Evolutionary conservation across 768 basidiomycete genomes (phyloP).

Genomic region (Bullera alba): DNA sequence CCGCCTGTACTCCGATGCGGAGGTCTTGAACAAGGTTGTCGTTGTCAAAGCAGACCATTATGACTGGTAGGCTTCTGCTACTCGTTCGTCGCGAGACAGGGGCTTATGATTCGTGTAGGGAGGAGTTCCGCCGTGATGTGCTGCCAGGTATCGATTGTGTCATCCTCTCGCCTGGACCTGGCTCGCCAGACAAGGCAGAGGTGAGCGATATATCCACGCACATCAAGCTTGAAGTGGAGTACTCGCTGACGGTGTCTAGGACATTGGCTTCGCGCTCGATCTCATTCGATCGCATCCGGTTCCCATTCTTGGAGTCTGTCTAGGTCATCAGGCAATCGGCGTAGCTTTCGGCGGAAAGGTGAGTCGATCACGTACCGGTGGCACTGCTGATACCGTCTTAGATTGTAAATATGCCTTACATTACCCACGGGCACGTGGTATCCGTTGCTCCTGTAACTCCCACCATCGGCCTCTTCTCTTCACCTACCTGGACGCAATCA

Average conservation of each 20-base stretch:
- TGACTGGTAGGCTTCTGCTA: conserved; percentile 22
- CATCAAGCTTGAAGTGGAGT: neutral
- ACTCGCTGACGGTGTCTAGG: conserved; percentile 17
- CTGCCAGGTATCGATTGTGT: conserved; percentile 45
- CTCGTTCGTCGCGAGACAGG: neutral
- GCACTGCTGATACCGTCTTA: conserved; percentile 4
- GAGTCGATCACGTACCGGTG: neutral
- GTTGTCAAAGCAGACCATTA: conserved; percentile 43
- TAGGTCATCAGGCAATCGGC: conserved; percentile 44
- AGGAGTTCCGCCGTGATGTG: conserved; percentile 25
- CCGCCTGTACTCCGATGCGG: conserved; percentile 30
- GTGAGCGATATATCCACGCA: conserved; percentile 17
- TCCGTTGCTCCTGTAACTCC: conserved; percentile 23
- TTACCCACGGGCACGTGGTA: conserved; percentile 45
- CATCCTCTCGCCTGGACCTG: conserved; percentile 47
- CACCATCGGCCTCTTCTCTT: conserved; percentile 21
- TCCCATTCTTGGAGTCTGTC: conserved; percentile 43
- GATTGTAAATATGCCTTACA: conserved; percentile 42
- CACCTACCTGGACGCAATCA: conserved; percentile 13
- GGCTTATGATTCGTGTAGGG: conserved; percentile 12
- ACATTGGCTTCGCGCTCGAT: conserved; percentile 40
- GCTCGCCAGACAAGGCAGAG: conserved; percentile 36
- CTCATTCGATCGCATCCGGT: conserved; percentile 29
- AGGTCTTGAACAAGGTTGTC: conserved; percentile 39
- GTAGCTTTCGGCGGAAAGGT: conserved; percentile 44